A percentile compares a stretch with the other conserved stretches of the same genome.
phyloP scores from a whole-genome alignment of 768 basidiomycete species.

The Kwoniella europaea region DNA sequence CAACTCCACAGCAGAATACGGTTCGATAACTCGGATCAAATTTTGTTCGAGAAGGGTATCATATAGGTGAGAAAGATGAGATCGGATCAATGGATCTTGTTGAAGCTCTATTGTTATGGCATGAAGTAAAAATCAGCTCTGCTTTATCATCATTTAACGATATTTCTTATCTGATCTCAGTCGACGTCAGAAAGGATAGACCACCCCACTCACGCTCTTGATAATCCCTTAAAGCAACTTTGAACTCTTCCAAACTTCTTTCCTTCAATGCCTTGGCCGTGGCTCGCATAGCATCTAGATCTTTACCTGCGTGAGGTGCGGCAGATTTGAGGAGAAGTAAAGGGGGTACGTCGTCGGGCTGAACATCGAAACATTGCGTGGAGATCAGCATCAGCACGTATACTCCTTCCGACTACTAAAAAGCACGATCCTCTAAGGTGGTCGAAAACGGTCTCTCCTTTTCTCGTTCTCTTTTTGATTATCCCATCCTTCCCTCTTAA shows the following conservation, averaged over 20 bases:
- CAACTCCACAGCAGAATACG: constrained; percentile 90
- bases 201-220: constrained; percentile 66
- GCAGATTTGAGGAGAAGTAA: constrained; percentile 86
- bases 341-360: constrained; percentile 93
- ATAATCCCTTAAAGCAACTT: constrained; percentile 83
- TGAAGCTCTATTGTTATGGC: constrained; percentile 71
- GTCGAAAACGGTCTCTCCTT: too few species aligned
- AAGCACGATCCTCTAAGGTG: too few species aligned
- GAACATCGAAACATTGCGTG: neutral
- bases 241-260: constrained; percentile 85
- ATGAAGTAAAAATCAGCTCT: too few species aligned
- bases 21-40: constrained; percentile 90
- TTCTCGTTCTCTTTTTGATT: too few species aligned
- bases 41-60: constrained; percentile 97
- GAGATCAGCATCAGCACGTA: too few species aligned
- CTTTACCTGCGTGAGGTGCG: constrained; percentile 82
- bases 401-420: too few species aligned
- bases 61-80: constrained; percentile 89
- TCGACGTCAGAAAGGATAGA: neutral
- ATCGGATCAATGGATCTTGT: constrained; percentile 92
- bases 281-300: constrained; percentile 94
- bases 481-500: too few species aligned
- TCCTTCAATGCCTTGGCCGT: constrained; percentile 93
- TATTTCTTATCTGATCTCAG: neutral
- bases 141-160: neutral